phyloP scores from a whole-genome alignment of 2,329 filamentous ascomycete genomes.

The Tympanopsis confertula region DNA sequence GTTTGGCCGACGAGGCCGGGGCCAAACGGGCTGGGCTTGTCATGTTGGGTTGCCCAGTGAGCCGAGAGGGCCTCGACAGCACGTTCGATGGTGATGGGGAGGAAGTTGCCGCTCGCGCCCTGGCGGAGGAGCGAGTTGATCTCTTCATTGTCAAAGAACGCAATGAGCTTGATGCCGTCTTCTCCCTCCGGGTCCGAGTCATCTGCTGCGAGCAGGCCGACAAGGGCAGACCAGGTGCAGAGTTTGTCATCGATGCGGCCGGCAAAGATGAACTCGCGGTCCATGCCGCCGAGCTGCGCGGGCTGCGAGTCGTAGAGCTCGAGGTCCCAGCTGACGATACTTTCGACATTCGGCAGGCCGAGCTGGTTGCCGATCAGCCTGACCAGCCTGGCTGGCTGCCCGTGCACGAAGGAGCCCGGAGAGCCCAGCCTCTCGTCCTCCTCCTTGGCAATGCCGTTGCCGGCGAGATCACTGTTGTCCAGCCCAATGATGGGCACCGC shows the following conservation, averaged over 20 bases:
- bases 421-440: constrained; percentile 40
- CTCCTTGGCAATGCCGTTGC: constrained; percentile 12
- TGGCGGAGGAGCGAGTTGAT: constrained; percentile 85
- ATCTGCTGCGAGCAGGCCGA: constrained; percentile 64
- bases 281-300: constrained; percentile 70
- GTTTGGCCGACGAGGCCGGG: constrained; percentile 64
- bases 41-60: background rate
- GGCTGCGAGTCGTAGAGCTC: constrained; percentile 89
- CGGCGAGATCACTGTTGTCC: constrained; percentile 52
- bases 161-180: constrained; percentile 72
- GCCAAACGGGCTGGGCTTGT: constrained; percentile 21
- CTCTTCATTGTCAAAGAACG: constrained; percentile 92
- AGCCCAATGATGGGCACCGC: constrained; percentile 93
- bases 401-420: constrained; percentile 62
- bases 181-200: constrained; percentile 36
- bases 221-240: constrained; percentile 83
- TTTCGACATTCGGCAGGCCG: constrained; percentile 58
- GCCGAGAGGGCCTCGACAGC: constrained; percentile 51
- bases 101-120: constrained; percentile 80
- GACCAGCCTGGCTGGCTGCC: constrained; percentile 76
- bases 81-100: constrained; percentile 70
- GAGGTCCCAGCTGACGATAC: constrained; percentile 90
- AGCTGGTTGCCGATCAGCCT: constrained; percentile 70
- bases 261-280: constrained; percentile 88
- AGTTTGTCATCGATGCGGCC: constrained; percentile 96